Conservation (phyloP, 768 basidiomycete genomes). For the Phaeotremella fagi region DNA sequence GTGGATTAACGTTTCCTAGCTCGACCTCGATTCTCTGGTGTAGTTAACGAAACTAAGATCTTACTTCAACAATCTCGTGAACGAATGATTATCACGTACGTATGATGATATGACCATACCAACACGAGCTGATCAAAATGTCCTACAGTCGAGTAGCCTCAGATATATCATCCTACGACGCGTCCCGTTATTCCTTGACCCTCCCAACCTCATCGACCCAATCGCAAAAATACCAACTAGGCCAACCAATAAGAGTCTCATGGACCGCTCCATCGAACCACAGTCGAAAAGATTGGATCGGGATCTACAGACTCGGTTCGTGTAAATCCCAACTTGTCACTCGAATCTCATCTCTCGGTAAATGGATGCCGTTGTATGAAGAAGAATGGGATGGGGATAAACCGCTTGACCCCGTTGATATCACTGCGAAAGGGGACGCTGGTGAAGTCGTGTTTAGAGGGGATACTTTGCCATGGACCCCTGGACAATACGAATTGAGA, state of each 20-base stretch:
- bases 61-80: slow-evolving; percentile 87
- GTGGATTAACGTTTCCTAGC: slow-evolving; percentile 53
- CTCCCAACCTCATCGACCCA: slow-evolving; percentile 49
- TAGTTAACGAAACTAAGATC: slow-evolving; percentile 87
- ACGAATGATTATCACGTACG: slow-evolving; percentile 84
- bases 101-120: no score
- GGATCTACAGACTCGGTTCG: slow-evolving; percentile 69
- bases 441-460: slow-evolving; percentile 72
- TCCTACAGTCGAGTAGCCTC: slow-evolving; percentile 66
- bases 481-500: slow-evolving; percentile 77
- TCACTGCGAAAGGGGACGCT: slow-evolving; percentile 17
- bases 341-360: slow-evolving; percentile 73
- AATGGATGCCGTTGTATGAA: slow-evolving; percentile 87
- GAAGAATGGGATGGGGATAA: slow-evolving; percentile 91
- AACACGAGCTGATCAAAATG: no score
- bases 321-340: slow-evolving; percentile 81
- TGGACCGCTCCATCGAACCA: slow-evolving; percentile 86
- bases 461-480: slow-evolving; percentile 76
- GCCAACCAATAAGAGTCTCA: slow-evolving; percentile 76
- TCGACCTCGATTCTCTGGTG: slow-evolving; percentile 79
- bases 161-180: slow-evolving; percentile 74
- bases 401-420: slow-evolving; percentile 50
- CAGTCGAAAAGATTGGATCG: slow-evolving; percentile 93
- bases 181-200: slow-evolving; percentile 68
- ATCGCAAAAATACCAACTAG: slow-evolving; percentile 70